Base-by-base conservation (phyloP, 2,329 filamentous ascomycete genomes). In the Fusarium staphyleae region DNA sequence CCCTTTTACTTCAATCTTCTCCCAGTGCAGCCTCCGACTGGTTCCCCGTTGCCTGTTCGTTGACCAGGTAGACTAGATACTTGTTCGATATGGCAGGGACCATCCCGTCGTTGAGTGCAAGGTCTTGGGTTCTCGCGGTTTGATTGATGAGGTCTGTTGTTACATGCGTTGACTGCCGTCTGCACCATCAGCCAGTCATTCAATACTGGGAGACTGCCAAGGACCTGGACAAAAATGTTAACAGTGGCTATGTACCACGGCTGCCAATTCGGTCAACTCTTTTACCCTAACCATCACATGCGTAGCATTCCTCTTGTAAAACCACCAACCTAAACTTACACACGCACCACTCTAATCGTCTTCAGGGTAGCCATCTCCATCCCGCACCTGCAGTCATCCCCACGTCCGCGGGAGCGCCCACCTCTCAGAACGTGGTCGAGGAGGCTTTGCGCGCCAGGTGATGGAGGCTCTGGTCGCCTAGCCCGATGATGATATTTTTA, bases 401-500 rank as follows among this genome's bases (percentile, higher is more conserved):
- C 44, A 32, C 42, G 47, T 42, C 55, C 49, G 49, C 50, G 55
- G 55, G 54, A 59, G 9, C 49, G 54, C 30, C 33, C 32, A 42
- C 42, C 24, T 49, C 39, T 52, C 16, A 45, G 45, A 62, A 48
- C 49, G 49, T 59, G 53, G 49, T 56, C 33, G 35, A 40, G 37
- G 43, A 48, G 54, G 58, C 50, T 55, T 61, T 54, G 48, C 58
- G 33, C 26, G 12, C 56, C 51, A 37, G 15, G 47, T 47, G 32
- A 52, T 60, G 58, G 61, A 63, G 60, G 56, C 54, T 58, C 48
- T 55, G 52, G 39, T 43, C 46, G 48, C 46, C 42, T 59, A 48
- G 57, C 43, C 54, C 32, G 51, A 45, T 54, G 51, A 45, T 54
- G 58, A 61, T 67, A 67, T 65, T 65, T 63, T 63, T 67, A 66